Evolutionary conservation across 2,329 filamentous ascomycete species (phyloP).

Genomic region (Fusarium ambrosium): DNA sequence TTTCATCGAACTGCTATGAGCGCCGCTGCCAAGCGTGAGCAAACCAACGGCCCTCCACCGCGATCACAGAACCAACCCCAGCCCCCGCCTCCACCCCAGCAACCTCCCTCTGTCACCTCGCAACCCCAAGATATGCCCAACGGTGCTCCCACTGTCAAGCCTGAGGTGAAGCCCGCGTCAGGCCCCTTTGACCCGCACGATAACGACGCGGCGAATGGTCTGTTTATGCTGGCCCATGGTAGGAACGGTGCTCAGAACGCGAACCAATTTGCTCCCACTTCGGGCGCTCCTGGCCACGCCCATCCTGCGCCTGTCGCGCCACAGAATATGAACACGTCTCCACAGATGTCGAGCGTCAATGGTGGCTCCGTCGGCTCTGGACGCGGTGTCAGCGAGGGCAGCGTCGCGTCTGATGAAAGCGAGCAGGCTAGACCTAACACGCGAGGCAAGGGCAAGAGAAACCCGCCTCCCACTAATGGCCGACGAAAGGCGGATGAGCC

Average conservation of each 20-base stretch:
- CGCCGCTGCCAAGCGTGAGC: constrained; percentile 75
- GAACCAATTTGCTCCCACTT: constrained; percentile 62
- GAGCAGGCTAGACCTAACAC: constrained; percentile 75
- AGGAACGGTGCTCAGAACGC: constrained; percentile 69
- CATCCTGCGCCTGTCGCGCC: constrained; percentile 59
- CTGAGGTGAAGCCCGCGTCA: constrained; percentile 64
- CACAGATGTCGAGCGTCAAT: constrained; percentile 65
- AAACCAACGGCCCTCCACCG: constrained; percentile 54
- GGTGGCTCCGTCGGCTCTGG: constrained; percentile 60
- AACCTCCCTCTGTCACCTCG: constrained; percentile 57
- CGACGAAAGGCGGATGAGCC: constrained; percentile 83
- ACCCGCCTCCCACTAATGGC: constrained; percentile 68
- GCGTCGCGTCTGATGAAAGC: constrained; percentile 79
- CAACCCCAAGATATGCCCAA: constrained; percentile 68
- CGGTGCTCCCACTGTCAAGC: constrained; percentile 57
- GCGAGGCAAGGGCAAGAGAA: constrained; percentile 79
- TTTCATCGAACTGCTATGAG: constrained; percentile 94
- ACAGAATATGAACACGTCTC: constrained; percentile 59
- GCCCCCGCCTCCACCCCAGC: no score
- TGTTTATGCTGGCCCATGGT: constrained; percentile 87
- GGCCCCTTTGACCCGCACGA: constrained; percentile 90
- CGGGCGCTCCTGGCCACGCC: constrained; percentile 63
- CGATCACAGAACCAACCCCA: not conserved
- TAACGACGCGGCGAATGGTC: constrained; percentile 93
- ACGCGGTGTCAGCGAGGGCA: constrained; percentile 76